Conservation (phyloP, 495 filamentous ascomycete genomes). For the Chaetomium fimeti region DNA sequence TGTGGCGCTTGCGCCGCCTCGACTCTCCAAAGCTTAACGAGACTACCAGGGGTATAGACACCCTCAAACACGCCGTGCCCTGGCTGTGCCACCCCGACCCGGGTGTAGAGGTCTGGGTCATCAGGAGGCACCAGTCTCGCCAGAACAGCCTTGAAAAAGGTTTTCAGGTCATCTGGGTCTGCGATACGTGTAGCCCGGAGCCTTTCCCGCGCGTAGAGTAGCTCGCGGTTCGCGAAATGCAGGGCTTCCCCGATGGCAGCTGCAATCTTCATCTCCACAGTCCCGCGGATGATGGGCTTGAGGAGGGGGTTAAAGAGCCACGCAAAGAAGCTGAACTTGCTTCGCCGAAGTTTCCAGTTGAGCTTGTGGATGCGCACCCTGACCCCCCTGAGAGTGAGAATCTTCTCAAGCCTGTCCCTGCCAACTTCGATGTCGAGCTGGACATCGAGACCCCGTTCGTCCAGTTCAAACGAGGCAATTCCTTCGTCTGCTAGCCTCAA, state of each 20-base stretch:
- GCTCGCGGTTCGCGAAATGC: slow-evolving; percentile 74
- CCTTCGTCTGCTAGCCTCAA: slow-evolving; percentile 74
- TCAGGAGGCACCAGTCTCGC: slow-evolving; percentile 67
- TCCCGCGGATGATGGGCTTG: slow-evolving; percentile 72
- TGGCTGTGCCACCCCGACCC: slow-evolving; percentile 63
- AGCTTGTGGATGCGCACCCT: slow-evolving; percentile 83
- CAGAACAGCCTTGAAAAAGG: slow-evolving; percentile 77
- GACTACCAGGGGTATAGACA: slow-evolving; percentile 80
- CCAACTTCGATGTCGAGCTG: slow-evolving; percentile 78
- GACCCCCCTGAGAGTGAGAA: slow-evolving; percentile 73
- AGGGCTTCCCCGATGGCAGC: slow-evolving; percentile 65
- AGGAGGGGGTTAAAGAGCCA: slow-evolving; percentile 87
- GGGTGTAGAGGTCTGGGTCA: slow-evolving; percentile 69
- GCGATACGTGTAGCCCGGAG: slow-evolving; percentile 81
- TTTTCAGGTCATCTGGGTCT: slow-evolving; percentile 73
- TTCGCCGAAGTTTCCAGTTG: slow-evolving; percentile 69
- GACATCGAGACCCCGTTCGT: slow-evolving; percentile 83
- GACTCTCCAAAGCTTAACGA: slow-evolving; percentile 84
- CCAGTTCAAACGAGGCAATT: slow-evolving; percentile 78
- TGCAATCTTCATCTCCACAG: slow-evolving; percentile 76
- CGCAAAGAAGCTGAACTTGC: slow-evolving; percentile 69
- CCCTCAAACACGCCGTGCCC: slow-evolving; percentile 73
- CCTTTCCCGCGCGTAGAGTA: slow-evolving; percentile 81
- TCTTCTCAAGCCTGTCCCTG: slow-evolving; percentile 69
- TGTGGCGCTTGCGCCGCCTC: slow-evolving; percentile 66